Percentiles rank a stretch among this genome's conserved stretches.
Conservation (phyloP, 495 filamentous ascomycete genomes). For the Opeltia flavorubescens region DNA sequence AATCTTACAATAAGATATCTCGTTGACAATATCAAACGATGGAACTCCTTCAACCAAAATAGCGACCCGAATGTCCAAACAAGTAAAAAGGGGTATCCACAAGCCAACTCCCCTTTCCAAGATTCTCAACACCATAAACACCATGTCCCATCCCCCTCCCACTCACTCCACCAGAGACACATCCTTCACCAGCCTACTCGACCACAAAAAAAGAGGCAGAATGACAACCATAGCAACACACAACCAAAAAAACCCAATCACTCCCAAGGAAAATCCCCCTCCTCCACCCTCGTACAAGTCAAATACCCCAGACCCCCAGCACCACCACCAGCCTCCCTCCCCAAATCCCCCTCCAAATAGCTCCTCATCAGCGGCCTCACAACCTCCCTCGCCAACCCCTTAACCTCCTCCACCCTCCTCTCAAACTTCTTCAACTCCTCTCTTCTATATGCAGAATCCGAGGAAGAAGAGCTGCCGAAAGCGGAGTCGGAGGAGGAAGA, state of each 20-base stretch:
- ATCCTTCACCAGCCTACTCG: too few relatives aligned
- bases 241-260: not conserved
- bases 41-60: too few relatives aligned
- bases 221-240: not conserved
- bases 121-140: too few relatives aligned
- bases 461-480: conserved; percentile 17
- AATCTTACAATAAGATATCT: too few relatives aligned
- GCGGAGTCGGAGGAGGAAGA: conserved; percentile 26
- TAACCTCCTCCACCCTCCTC: conserved; percentile 74
- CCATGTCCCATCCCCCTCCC: too few relatives aligned
- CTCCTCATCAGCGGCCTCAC: conserved; percentile 80
- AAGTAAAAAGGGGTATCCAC: too few relatives aligned
- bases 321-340: conserved; percentile 21
- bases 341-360: conserved; percentile 62
- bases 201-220: not conserved
- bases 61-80: too few relatives aligned
- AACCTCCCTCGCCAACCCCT: conserved; percentile 62
- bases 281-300: conserved; percentile 64
- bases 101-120: too few relatives aligned
- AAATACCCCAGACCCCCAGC: conserved; percentile 40
- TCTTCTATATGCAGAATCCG: conserved; percentile 45
- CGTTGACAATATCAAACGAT: too few relatives aligned
- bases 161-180: too few relatives aligned
- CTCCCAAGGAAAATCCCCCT: conserved; percentile 69
- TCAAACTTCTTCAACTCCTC: conserved; percentile 73